Evolutionary conservation across 2,329 filamentous ascomycete genomes (phyloP).

Genomic region (Colletotrichum sp.): DNA sequence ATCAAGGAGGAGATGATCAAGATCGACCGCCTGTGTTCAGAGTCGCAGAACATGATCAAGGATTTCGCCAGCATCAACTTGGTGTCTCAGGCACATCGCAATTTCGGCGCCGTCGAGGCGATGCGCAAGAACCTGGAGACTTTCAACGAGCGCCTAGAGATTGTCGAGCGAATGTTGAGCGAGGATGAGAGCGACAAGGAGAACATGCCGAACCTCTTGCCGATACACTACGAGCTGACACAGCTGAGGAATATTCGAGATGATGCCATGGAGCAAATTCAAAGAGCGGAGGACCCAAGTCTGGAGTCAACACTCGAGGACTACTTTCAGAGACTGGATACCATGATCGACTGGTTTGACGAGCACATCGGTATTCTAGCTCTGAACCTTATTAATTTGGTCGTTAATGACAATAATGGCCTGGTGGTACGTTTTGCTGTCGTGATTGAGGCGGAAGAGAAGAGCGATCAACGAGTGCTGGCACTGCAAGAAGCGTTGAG

Average conservation of each 20-base stretch:
- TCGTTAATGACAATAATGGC: constrained; percentile 85
- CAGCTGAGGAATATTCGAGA: constrained; percentile 92
- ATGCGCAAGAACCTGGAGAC: constrained; percentile 92
- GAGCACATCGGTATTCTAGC: constrained; percentile 90
- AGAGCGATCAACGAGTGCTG: constrained; percentile 89
- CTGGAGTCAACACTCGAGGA: constrained; percentile 85
- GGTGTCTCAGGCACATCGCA: constrained; percentile 92
- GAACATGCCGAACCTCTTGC: constrained; percentile 89
- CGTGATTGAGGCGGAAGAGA: constrained; percentile 94
- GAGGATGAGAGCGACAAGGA: constrained; percentile 87
- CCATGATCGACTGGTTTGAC: constrained; percentile 92
- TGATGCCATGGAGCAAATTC: constrained; percentile 96
- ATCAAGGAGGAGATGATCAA: constrained; percentile 99
- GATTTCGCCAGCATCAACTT: constrained; percentile 94
- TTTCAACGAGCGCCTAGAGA: constrained; percentile 78
- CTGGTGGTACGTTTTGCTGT: constrained; percentile 91
- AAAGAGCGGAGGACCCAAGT: constrained; percentile 73
- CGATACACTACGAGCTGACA: constrained; percentile 90
- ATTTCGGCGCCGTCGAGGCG: constrained; percentile 91
- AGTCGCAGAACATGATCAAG: constrained; percentile 95
- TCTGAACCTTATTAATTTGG: constrained; percentile 85
- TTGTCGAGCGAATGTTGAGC: constrained; percentile 78
- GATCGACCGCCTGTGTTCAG: constrained; percentile 96
- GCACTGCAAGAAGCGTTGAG: constrained; percentile 93
- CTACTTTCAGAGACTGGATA: constrained; percentile 86